Evolutionary conservation across 1,284 basidiomycete species (phyloP), one percentile per base, ranked within the genome.

Genomic region (Microbotryomycetes sp.): DNA sequence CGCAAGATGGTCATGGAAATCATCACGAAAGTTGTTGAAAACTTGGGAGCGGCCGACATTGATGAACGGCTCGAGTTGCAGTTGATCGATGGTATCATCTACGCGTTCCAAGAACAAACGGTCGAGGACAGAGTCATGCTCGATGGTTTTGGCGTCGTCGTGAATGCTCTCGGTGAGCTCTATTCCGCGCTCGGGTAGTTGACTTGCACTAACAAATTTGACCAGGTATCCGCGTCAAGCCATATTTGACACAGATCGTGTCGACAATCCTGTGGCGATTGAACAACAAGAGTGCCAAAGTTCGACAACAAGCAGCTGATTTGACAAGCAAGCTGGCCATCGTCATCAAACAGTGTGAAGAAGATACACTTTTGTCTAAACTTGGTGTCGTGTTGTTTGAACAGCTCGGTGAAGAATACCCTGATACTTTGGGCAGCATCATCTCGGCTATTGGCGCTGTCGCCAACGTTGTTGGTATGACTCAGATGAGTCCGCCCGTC

Each of bases 1-100:
- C 82, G 94, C 68, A 97, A 97, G 82, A 98, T 98, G 96, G 93
- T 97, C 48, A 98, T 98, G 94, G 96, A 98, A 79, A 97, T 96
- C 0, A 97, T 98, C 71, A 96, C 92, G 25, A 96, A 97, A 76
- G 96, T 98, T 45, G 83, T 99, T 31, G 85, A 87, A 6, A 88
- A 87, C 14, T 83, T 96, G 4, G 93, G 96, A 60, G 91, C 94
- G 2, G 90, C 93, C 1, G 96, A 98, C 73, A 89, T 98, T 62
- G 94, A 98, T 74, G 92, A 98, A 76, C 83, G 92, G 54, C 81
- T 98, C 52, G 94, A 99, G 77, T 85, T 94, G 15, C 84, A 89
- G 60, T 83, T 99, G 15, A 89, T 98, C 32, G 96, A 99, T 73
- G 94, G 96, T 52, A 94, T 98, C 77, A 98, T 98, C 78, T 97